Percentiles rank a stretch among this genome's conserved stretches.
Evolutionary conservation across 371 early-diverging fungal genomes (phyloP).

Genomic region (Circinella umbellata): DNA sequence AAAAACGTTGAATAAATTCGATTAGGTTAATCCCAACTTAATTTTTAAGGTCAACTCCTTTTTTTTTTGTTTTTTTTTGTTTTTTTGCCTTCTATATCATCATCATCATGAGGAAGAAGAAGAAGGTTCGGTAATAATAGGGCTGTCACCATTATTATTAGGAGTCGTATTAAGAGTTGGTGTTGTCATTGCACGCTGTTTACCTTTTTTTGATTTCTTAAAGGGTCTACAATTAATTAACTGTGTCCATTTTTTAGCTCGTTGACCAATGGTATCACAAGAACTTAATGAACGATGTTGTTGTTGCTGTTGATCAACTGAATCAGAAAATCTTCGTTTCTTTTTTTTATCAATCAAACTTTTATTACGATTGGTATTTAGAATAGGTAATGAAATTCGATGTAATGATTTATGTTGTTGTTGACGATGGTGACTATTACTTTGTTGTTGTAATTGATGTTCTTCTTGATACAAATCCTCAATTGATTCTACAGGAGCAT

Average conservation of each 20-base stretch:
- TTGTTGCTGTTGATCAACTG: conserved; percentile 1
- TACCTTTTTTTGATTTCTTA: conserved; percentile 17
- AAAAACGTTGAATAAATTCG: too few species aligned
- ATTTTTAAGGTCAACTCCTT: too few species aligned
- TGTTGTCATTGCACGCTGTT: conserved; percentile 10
- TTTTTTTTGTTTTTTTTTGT: too few species aligned
- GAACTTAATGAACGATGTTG: background rate
- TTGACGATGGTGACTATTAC: background rate
- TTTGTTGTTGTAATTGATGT: background rate
- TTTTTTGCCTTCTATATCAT: too few species aligned
- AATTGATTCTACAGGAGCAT: conserved; percentile 46
- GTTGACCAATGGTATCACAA: background rate
- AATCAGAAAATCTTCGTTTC: conserved; percentile 14
- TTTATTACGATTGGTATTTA: background rate
- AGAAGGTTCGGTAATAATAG: too few species aligned
- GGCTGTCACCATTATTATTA: too few species aligned
- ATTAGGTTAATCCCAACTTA: too few species aligned
- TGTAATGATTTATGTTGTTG: conserved; percentile 10
- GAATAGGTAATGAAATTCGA: conserved; percentile 24
- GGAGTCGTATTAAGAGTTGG: too few species aligned
- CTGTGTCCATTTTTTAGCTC: background rate
- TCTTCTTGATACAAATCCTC: background rate
- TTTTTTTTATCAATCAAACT: conserved; percentile 6
- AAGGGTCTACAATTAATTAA: conserved; percentile 10
- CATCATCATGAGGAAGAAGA: too few species aligned